A percentile compares a stretch with the other conserved stretches of the same genome.
phyloP scores from a whole-genome alignment of 1,284 basidiomycete species.

The Moesziomyces antarcticus region DNA sequence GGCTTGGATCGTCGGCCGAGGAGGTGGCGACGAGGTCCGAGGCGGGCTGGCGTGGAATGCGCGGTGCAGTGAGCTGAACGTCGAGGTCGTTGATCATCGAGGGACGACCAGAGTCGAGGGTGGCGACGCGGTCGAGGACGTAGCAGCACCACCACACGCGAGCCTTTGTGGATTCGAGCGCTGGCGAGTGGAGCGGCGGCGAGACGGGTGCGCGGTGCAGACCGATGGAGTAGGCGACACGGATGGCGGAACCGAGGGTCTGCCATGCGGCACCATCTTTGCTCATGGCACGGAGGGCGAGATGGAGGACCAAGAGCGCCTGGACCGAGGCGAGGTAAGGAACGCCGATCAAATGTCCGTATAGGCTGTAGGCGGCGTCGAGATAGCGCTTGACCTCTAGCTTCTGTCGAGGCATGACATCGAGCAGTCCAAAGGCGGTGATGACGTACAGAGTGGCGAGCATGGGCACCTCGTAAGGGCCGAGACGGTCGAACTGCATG shows the following conservation, averaged over 20 bases:
- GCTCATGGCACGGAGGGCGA: constrained; percentile 1
- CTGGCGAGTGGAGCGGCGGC: constrained; percentile 10
- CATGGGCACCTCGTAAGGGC: constrained; percentile 8
- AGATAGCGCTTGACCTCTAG: constrained; percentile 5
- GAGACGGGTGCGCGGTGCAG: constrained; percentile 8
- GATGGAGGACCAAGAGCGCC: constrained; percentile 8
- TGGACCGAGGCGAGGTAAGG: constrained; percentile 16
- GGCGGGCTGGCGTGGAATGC: neutral
- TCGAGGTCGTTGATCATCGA: constrained; percentile 14
- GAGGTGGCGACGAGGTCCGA: neutral
- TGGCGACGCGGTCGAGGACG: constrained; percentile 12
- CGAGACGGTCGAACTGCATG: constrained; percentile 5
- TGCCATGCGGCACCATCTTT: constrained; percentile 17
- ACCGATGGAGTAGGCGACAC: constrained; percentile 13
- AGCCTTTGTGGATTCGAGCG: constrained; percentile 6
- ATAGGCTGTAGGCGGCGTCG: constrained; percentile 11
- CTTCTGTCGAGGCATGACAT: constrained; percentile 1
- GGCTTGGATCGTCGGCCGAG: neutral
- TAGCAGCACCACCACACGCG: constrained; percentile 19
- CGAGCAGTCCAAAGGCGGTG: constrained; percentile 3
- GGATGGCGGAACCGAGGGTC: constrained; percentile 7
- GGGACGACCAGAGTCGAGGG: constrained; percentile 11
- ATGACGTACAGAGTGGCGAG: constrained; percentile 11
- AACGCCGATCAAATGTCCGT: constrained; percentile 8
- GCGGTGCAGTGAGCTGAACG: neutral